Conservation (phyloP, 768 basidiomycete genomes). For the Hygrocybe punicea region DNA sequence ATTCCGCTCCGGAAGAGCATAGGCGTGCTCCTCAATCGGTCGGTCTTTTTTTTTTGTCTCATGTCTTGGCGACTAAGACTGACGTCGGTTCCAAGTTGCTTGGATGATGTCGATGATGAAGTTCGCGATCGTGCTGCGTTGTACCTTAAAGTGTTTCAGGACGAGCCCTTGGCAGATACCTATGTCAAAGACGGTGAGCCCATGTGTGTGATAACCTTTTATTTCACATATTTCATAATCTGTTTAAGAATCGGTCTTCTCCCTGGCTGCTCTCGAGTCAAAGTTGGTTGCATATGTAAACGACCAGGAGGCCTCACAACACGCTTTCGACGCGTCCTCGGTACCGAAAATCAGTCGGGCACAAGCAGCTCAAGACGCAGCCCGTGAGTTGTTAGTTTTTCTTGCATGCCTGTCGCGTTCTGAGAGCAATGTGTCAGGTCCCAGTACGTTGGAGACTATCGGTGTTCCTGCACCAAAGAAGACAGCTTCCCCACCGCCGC, state of each 20-base stretch:
- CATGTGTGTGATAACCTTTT: conserved; percentile 1
- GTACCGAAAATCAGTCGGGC: conserved; percentile 93
- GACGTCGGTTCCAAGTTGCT: conserved; percentile 53
- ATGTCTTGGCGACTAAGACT: not conserved
- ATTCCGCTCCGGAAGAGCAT: conserved; percentile 77
- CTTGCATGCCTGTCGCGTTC: conserved; percentile 2
- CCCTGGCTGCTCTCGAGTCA: conserved; percentile 82
- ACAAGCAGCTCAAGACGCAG: conserved; percentile 85
- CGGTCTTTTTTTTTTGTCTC: conserved; percentile 18
- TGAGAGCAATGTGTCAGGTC: conserved; percentile 47
- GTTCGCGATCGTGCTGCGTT: conserved; percentile 96
- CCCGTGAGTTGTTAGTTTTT: conserved; percentile 52
- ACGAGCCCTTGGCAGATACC: conserved; percentile 72
- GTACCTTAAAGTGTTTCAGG: conserved; percentile 82
- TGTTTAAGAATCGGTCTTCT: conserved; percentile 85
- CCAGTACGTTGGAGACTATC: conserved; percentile 83
- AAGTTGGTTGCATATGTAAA: conserved; percentile 94
- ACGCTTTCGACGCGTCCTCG: conserved; percentile 78
- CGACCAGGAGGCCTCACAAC: conserved; percentile 62
- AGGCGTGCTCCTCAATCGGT: conserved; percentile 82
- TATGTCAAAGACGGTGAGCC: conserved; percentile 87
- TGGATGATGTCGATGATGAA: conserved; percentile 98
- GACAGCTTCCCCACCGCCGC: conserved; percentile 61
- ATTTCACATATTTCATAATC: too few species aligned
- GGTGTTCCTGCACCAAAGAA: conserved; percentile 64